Evolutionary conservation across 176 grass and related monocot genomes (phyloP), one percentile per base, ranked within the genome.

Genomic region (Tuctoria greenei): DNA sequence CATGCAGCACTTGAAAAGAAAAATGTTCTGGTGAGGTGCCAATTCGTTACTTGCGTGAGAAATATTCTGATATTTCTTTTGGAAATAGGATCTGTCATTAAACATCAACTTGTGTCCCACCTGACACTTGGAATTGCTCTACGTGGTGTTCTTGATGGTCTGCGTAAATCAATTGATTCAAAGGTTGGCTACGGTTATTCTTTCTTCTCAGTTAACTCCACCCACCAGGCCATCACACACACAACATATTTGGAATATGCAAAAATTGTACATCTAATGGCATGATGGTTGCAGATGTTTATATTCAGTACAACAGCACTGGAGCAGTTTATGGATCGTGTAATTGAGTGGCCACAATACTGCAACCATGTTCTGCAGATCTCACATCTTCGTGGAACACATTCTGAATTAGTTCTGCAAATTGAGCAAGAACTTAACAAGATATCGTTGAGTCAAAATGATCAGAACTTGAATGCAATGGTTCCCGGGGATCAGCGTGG

Each of bases 331-430:
- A 91, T 88, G 86, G 95, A 93, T 83, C 91, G 95, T 63, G 43
- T 97, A 67, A 87, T 93, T 69, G 91, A 93, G 72, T 93, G 86
- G 91, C 95, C 95, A 49, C 91, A 91, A 55, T 97, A 97, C 69
- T 97, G 95, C 79, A 97, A 97, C 72, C 95, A 93, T 71, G 90
- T 97, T 91, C 80, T 97, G 64, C 95, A 97, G 87, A 97, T 97
- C 78, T 91, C 95, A 76, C 95, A 97, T 97, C 85, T 97, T 73
- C 91, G 95, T 38, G 88, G 86, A 67, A 84, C 91, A 82, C 91
- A 93, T 80, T 49, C 82, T 40, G 95, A 90, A 36, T 83, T 97
- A 87, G 91, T 97, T 85, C 76, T 84, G 65, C 76, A 76, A 63
- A 86, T 97, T 79, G 95, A 97, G 58, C 86, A 76, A 37, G 83